A percentile compares a stretch with the other conserved stretches of the same genome.
Evolutionary conservation across 2,329 filamentous ascomycete genomes (phyloP).

Genomic region (Neoascochyta sp.): DNA sequence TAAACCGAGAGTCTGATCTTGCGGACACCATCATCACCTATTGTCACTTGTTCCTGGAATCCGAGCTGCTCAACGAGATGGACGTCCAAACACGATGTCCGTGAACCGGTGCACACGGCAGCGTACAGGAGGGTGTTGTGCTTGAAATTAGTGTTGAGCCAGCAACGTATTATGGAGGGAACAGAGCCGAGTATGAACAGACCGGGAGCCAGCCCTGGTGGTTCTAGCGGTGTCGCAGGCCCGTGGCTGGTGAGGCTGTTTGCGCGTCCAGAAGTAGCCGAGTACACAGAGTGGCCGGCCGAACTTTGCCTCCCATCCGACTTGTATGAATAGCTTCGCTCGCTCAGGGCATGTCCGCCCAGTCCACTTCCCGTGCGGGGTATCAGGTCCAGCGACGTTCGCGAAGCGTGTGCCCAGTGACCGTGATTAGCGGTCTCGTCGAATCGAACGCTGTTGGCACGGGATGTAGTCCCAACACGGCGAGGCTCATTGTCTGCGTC

Average conservation of each 20-base stretch:
- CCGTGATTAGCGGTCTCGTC: slow-evolving; percentile 92
- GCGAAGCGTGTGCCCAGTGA: slow-evolving; percentile 78
- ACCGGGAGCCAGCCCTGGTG: slow-evolving; percentile 73
- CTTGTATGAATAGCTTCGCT: slow-evolving; percentile 88
- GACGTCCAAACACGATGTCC: slow-evolving; percentile 76
- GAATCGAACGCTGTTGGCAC: slow-evolving; percentile 95
- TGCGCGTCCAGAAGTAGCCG: slow-evolving; percentile 71
- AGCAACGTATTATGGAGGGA: slow-evolving; percentile 91
- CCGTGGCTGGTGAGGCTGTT: slow-evolving; percentile 69
- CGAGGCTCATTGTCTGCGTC: slow-evolving; percentile 85
- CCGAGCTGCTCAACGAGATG: slow-evolving; percentile 72
- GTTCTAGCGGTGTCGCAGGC: slow-evolving; percentile 71
- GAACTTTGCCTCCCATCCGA: slow-evolving; percentile 95
- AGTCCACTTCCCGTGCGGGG: slow-evolving; percentile 77
- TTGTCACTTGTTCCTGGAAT: slow-evolving; percentile 62
- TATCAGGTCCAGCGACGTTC: slow-evolving; percentile 78
- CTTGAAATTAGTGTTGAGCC: slow-evolving; percentile 86
- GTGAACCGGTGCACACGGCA: slow-evolving; percentile 86
- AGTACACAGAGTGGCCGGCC: slow-evolving; percentile 77
- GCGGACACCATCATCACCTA: slow-evolving; percentile 61
- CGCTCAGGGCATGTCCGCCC: slow-evolving; percentile 75
- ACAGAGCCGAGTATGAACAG: slow-evolving; percentile 83
- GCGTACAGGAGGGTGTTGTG: slow-evolving; percentile 87
- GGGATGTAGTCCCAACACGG: slow-evolving; percentile 78
- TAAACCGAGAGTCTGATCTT: slow-evolving; percentile 78